Evolutionary conservation across 345 rosid genomes (phyloP).

Genomic region (Salix viminalis): DNA sequence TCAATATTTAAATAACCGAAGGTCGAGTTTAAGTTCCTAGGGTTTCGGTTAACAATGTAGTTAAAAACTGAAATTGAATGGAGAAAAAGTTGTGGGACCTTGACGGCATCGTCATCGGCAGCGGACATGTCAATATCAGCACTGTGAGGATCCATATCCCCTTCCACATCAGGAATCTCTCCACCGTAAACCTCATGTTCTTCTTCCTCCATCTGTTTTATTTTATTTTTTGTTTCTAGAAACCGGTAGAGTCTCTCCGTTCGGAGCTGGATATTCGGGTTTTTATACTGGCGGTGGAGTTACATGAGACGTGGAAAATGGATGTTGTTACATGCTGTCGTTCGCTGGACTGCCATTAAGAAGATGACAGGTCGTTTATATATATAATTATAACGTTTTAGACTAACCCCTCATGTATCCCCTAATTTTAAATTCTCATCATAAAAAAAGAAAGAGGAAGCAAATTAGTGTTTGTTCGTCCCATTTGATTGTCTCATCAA

Average conservation of each 20-base stretch:
- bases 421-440: not conserved
- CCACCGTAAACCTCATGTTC: conserved; percentile 97
- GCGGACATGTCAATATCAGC: conserved; percentile 70
- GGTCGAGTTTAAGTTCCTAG: conserved; percentile 1
- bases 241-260: not conserved
- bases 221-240: not conserved
- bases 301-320: not conserved
- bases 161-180: conserved; percentile 91
- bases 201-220: conserved; percentile 62
- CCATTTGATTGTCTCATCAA: too few species aligned
- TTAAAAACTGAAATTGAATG: not conserved
- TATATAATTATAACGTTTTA: not conserved
- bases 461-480: too few species aligned
- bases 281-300: not conserved
- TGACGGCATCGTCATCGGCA: conserved; percentile 74
- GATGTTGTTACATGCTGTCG: not conserved
- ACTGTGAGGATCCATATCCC: conserved; percentile 61
- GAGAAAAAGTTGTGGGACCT: conserved; percentile 35
- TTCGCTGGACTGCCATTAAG: not conserved
- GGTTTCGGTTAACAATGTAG: not conserved
- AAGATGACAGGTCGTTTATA: not conserved
- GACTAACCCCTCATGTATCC: not conserved
- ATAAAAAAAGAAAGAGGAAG: too few species aligned
- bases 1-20: not conserved
- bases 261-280: not conserved